Evolutionary conservation across 176 grass and related monocot genomes (phyloP).

Genomic region (Zea luxurians): DNA sequence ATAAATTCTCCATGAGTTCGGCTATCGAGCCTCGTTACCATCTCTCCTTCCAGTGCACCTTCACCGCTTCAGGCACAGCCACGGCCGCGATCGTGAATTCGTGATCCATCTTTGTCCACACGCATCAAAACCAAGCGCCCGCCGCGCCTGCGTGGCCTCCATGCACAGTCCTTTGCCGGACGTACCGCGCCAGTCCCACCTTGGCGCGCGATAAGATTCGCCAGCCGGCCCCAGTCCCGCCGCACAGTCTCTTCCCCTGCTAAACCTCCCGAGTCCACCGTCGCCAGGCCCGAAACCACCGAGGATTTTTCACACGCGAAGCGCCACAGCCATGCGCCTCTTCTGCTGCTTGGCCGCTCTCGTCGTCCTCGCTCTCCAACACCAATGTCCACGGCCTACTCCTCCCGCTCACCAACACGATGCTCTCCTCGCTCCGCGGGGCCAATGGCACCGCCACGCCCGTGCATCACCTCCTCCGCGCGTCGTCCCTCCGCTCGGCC

Average conservation of each 20-base stretch:
- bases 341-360: constrained; percentile 16
- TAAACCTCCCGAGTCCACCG: background rate
- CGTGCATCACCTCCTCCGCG: constrained; percentile 65
- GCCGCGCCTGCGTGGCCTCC: constrained; percentile 5
- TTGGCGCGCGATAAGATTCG: background rate
- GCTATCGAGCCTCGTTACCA: too few species aligned
- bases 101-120: background rate
- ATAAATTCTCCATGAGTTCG: too few species aligned
- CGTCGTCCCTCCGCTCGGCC: constrained; percentile 55
- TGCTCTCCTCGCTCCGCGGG: constrained; percentile 20
- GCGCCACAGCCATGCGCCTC: constrained; percentile 32
- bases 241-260: background rate
- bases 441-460: constrained; percentile 21
- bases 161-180: background rate
- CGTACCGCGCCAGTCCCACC: background rate
- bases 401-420: constrained; percentile 50
- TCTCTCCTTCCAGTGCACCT: too few species aligned
- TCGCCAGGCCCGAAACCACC: background rate
- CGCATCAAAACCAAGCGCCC: background rate
- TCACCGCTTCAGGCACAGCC: background rate
- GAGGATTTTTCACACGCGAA: background rate
- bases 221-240: background rate
- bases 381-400: constrained; percentile 40
- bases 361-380: constrained; percentile 8
- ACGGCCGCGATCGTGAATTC: background rate